A percentile compares a stretch with the other conserved stretches of the same genome.
Evolutionary conservation across 2,329 filamentous ascomycete species (phyloP).

Genomic region (Dactylellina sp.): DNA sequence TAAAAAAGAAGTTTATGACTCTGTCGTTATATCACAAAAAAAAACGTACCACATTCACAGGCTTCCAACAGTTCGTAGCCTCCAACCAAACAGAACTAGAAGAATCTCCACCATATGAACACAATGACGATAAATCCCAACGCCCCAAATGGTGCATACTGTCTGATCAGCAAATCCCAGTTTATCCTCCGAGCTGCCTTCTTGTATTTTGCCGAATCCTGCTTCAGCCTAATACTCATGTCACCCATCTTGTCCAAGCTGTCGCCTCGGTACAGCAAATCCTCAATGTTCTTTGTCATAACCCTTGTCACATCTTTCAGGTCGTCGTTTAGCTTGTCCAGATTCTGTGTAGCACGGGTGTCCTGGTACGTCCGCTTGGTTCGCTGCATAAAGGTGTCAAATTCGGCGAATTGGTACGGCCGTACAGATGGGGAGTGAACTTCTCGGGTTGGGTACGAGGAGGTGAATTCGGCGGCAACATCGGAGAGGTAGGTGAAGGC

Average conservation of each 20-base stretch:
- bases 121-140: constrained; percentile 84
- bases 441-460: constrained; percentile 79
- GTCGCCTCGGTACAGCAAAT: constrained; percentile 92
- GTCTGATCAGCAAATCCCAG: constrained; percentile 95
- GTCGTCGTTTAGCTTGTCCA: constrained; percentile 96
- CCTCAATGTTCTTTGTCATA: constrained; percentile 99
- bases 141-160: constrained; percentile 90
- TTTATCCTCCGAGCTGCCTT: constrained; percentile 95
- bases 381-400: constrained; percentile 94
- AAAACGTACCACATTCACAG: neutral
- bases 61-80: neutral
- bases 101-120: constrained; percentile 93
- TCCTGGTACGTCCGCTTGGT: constrained; percentile 96
- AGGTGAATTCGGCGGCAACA: constrained; percentile 88
- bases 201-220: constrained; percentile 94
- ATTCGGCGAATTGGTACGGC: constrained; percentile 96
- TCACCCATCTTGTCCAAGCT: constrained; percentile 97
- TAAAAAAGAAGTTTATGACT: neutral
- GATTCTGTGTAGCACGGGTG: constrained; percentile 86
- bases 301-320: constrained; percentile 97
- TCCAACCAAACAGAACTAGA: constrained; percentile 67
- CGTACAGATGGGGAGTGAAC: constrained; percentile 80
- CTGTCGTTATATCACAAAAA: neutral
- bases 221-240: constrained; percentile 84
- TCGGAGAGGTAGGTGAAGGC: constrained; percentile 98